A percentile compares a stretch with the other conserved stretches of the same genome.
phyloP scores from a whole-genome alignment of 192 early-diverging fungal genomes.

The Obelidium mucronatum region DNA sequence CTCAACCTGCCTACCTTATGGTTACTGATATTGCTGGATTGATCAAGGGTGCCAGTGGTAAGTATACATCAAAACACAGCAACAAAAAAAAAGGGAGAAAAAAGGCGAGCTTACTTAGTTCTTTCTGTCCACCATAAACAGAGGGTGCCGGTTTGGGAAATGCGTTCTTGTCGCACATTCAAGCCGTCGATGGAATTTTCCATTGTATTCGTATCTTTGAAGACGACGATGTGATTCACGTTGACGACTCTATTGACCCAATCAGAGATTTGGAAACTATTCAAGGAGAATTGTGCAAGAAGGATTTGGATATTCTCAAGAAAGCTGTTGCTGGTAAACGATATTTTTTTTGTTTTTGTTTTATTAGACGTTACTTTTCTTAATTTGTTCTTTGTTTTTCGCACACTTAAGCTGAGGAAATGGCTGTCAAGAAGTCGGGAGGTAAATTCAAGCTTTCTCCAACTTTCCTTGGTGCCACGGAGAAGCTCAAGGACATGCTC shows the following conservation, averaged over 20 bases:
- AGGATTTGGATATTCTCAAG: constrained; percentile 88
- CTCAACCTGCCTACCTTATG: constrained; percentile 75
- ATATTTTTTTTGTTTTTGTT: neutral
- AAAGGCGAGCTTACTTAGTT: too few relatives aligned
- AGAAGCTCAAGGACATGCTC: constrained; percentile 71
- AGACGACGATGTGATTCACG: constrained; percentile 84
- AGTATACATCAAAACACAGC: too few relatives aligned
- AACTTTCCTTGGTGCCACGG: constrained; percentile 53
- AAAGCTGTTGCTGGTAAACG: constrained; percentile 47
- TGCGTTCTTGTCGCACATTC: constrained; percentile 91
- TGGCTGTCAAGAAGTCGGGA: constrained; percentile 51
- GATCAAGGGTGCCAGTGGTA: constrained; percentile 74
- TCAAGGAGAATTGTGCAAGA: constrained; percentile 90
- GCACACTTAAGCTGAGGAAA: constrained; percentile 45
- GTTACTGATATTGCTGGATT: constrained; percentile 96
- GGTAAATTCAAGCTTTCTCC: constrained; percentile 55
- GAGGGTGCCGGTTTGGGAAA: constrained; percentile 72
- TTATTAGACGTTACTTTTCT: too few relatives aligned
- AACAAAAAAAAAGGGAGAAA: too few relatives aligned
- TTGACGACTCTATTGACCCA: constrained; percentile 73
- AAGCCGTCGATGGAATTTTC: constrained; percentile 56
- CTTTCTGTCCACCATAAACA: constrained; percentile 1
- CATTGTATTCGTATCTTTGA: constrained; percentile 71
- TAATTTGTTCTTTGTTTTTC: too few relatives aligned
- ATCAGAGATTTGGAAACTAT: constrained; percentile 94